Evolutionary conservation across 225 moss, liverwort and hornwort genomes (phyloP).

Genomic region (Lunularia cruciata): DNA sequence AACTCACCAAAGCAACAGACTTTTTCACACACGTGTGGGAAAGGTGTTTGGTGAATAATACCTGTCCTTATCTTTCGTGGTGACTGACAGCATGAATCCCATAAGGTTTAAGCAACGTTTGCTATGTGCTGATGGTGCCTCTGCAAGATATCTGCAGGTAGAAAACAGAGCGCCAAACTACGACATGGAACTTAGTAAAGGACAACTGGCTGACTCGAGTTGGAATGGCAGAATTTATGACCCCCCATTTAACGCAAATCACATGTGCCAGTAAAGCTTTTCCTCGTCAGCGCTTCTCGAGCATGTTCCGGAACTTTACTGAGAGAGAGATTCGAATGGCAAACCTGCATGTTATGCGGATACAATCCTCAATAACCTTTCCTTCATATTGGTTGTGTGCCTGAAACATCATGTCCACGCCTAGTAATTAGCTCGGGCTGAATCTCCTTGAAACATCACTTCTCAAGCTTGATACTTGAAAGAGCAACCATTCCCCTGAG

Average conservation of each 20-base stretch:
- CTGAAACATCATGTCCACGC: constrained; percentile 41
- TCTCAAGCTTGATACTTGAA: background rate
- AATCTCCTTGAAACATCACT: background rate
- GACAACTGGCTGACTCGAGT: no score
- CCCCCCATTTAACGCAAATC: background rate
- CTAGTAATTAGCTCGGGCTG: background rate
- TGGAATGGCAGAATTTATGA: background rate
- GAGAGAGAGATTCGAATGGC: constrained; percentile 3
- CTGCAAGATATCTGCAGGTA: constrained; percentile 72
- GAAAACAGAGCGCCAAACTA: background rate
- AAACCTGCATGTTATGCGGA: constrained; percentile 80
- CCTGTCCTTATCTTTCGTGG: constrained; percentile 68
- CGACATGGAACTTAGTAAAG: background rate
- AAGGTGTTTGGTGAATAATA: no score
- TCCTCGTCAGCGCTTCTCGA: background rate
- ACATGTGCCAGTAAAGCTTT: background rate
- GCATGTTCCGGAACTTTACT: background rate
- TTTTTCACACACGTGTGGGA: no score
- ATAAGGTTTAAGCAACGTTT: constrained; percentile 63
- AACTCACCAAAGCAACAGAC: no score
- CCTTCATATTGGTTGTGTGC: constrained; percentile 59
- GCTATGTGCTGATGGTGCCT: constrained; percentile 76
- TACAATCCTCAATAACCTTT: constrained; percentile 69
- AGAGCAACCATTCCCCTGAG: background rate
- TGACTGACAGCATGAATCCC: constrained; percentile 63